Evolutionary conservation across 768 basidiomycete species (phyloP).

Genomic region (Brasilioporus rufonigricans): DNA sequence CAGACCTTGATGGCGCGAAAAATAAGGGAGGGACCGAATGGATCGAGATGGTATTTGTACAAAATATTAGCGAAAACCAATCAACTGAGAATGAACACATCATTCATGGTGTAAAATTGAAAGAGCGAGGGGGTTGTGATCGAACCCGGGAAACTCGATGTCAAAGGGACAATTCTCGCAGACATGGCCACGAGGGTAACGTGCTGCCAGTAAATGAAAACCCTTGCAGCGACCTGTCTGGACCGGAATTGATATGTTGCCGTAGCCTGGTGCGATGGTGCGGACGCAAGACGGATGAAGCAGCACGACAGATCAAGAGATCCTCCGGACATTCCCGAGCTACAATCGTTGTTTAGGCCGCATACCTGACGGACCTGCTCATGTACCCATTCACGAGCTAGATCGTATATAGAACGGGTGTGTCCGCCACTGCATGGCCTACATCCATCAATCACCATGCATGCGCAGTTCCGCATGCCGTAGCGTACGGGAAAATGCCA

Average conservation of each 20-base stretch:
- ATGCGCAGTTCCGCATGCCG: slow-evolving; percentile 26
- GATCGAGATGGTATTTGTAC: slow-evolving; percentile 1
- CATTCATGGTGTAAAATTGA: slow-evolving; percentile 5
- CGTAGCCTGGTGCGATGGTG: slow-evolving; percentile 14
- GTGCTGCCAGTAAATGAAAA: slow-evolving; percentile 15
- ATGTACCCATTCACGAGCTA: slow-evolving; percentile 13
- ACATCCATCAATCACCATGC: slow-evolving; percentile 31
- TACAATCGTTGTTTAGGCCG: slow-evolving; percentile 13
- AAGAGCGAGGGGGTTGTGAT: slow-evolving; percentile 4
- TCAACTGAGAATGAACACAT: slow-evolving; percentile 11
- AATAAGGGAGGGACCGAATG: slow-evolving; percentile 3
- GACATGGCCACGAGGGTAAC: slow-evolving; percentile 19
- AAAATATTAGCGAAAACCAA: slow-evolving; percentile 4
- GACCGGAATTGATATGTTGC: slow-evolving; percentile 9
- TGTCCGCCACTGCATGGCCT: slow-evolving; percentile 24
- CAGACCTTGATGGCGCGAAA: slow-evolving; percentile 7
- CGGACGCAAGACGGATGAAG: slow-evolving; percentile 21
- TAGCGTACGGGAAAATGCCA: slow-evolving; percentile 25
- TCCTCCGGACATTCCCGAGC: slow-evolving; percentile 22
- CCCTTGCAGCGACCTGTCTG: slow-evolving; percentile 12
- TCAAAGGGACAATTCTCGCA: slow-evolving; percentile 6
- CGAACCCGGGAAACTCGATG: slow-evolving; percentile 7
- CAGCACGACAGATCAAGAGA: slow-evolving; percentile 17
- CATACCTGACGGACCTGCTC: slow-evolving; percentile 19
- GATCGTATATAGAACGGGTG: slow-evolving; percentile 12